Evolutionary conservation across 78 protist species (phyloP), one percentile per base, ranked within the genome.

Genomic region (Dictyostelium capitatum): DNA sequence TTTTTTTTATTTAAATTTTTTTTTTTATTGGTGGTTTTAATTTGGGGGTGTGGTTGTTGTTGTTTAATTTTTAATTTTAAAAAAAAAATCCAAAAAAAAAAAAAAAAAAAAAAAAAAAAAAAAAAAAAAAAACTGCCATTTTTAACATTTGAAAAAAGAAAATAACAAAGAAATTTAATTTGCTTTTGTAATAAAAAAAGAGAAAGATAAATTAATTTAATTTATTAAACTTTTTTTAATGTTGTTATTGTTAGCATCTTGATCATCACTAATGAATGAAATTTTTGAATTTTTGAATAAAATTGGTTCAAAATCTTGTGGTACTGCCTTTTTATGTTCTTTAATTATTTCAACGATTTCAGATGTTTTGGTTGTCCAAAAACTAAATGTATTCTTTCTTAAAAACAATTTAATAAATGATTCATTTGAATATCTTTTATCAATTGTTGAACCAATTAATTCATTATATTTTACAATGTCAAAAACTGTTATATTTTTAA

Each of bases 241-340:
- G 6, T 62, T 62, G 5, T 28, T 23, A 59, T 59, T 62, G 12
- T 32, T 32, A 15, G 12, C 23, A 12, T 67, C 12, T 4, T 65
- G 23, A 28, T 67, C 17, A 30, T 11, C 19, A 67, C 46, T 15
- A 14, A 67, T 32, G 3, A 32, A 10, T 32, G 75, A 67, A 32
- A 67, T 12, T 32, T 67, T 67, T 15, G 43, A 15, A 30, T 67
- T 43, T 28, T 32, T 67, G 17, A 30, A 67, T 30, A 67, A 47
- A 41, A 67, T 67, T 67, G 75, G 75, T 67, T 67, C 48, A 67
- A 67, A 67, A 67, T 67, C 75, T 67, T 67, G 75, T 15, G 75
- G 75, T 14, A 11, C 7, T 5, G 8, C 9, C 0, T 32, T 67
- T 32, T 67, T 67, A 67, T 67, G 9, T 14, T 46, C 15, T 72